Percentiles rank a stretch among this genome's conserved stretches.
These are phyloP conservation scores for Colletotrichum brevisporum DNA, from an alignment of 2,329 filamentous ascomycete genomes.

Conservation along the genomic window DNA sequence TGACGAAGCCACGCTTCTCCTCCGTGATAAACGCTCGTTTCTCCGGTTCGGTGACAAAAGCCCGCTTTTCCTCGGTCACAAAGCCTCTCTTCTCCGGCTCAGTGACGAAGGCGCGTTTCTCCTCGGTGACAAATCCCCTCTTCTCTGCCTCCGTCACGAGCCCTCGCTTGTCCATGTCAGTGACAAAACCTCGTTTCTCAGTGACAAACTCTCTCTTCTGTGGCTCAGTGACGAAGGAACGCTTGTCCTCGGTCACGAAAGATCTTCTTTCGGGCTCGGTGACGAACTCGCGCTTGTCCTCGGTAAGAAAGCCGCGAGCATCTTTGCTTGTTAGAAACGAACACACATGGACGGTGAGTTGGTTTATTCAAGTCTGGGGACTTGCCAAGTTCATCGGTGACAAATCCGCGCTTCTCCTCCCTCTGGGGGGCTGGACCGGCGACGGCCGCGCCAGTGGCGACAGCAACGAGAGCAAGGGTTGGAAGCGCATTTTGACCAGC, in stretches of 20 bases:
- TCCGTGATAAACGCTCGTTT: not conserved
- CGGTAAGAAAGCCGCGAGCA: not conserved
- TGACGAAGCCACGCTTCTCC: not conserved
- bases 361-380: not conserved
- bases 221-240: not conserved
- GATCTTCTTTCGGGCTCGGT: not conserved
- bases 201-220: not conserved
- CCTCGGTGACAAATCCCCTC: slow-evolving; percentile 7
- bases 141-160: not conserved
- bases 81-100: not conserved
- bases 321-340: not conserved
- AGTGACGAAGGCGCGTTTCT: not conserved
- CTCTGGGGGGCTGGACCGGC: not conserved
- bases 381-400: not conserved
- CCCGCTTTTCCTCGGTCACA: not conserved
- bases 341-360: no score
- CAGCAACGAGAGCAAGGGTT: not conserved
- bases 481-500: not conserved
- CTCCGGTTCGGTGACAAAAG: not conserved
- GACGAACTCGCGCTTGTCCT: not conserved
- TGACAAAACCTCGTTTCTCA: not conserved
- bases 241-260: not conserved
- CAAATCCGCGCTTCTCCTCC: not conserved
- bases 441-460: not conserved
- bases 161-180: not conserved